Evolutionary conservation across 2,329 filamentous ascomycete genomes (phyloP).

Genomic region (Curvularia sp.): DNA sequence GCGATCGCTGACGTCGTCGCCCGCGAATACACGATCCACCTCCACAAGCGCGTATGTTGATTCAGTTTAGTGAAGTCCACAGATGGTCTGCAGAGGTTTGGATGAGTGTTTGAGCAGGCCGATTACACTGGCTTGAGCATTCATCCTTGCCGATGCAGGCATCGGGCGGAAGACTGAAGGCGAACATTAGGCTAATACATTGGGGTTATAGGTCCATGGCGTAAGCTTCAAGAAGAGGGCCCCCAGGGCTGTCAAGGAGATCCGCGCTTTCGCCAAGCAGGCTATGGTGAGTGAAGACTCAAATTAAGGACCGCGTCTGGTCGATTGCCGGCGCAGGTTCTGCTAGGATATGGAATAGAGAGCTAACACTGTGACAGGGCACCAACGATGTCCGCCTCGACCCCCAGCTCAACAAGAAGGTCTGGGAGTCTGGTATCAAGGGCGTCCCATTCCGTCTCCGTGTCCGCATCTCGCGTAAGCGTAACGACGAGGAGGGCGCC

Average conservation of each 20-base stretch:
- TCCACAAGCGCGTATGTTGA: conserved; percentile 96
- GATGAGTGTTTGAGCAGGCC: conserved; percentile 26
- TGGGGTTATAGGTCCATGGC: conserved; percentile 80
- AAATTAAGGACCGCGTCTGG: background rate
- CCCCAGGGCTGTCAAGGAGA: conserved; percentile 99
- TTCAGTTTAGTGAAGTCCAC: conserved; percentile 77
- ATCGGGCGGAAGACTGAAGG: conserved; percentile 72
- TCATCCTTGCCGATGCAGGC: conserved; percentile 39
- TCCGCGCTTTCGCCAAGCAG: conserved; percentile 89
- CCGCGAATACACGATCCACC: conserved; percentile 99
- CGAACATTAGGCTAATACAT: conserved; percentile 55
- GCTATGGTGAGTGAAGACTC: conserved; percentile 80
- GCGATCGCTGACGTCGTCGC: conserved; percentile 99
- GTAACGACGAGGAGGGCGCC: conserved; percentile 99
- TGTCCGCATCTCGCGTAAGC: conserved; percentile 98
- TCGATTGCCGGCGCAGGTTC: background rate
- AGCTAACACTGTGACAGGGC: conserved; percentile 65
- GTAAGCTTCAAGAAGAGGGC: conserved; percentile 99
- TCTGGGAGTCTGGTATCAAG: conserved; percentile 99
- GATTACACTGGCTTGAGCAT: conserved; percentile 30
- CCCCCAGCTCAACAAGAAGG: conserved; percentile 99
- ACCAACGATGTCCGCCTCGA: conserved; percentile 97
- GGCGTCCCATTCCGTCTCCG: conserved; percentile 97
- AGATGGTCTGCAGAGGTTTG: conserved; percentile 55
- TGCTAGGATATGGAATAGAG: background rate